Evolutionary conservation across 495 filamentous ascomycete genomes (phyloP), one percentile per base, ranked within the genome.

Genomic region (Cenococcum geophilum): DNA sequence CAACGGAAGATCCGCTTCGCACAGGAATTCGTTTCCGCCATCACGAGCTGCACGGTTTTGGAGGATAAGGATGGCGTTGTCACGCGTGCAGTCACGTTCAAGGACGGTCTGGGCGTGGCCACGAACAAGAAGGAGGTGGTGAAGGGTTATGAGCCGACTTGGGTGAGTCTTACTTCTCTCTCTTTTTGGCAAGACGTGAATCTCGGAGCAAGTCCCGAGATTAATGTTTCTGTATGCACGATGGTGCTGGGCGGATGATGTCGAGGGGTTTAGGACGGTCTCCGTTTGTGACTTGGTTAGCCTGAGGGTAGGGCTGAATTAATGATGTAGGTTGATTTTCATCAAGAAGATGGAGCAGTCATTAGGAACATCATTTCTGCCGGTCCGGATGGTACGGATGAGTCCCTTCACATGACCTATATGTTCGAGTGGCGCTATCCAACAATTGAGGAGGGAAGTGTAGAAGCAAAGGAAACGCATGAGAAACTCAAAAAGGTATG

Each of bases 391-490:
- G 75, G 73, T n/a, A 58, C 36, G 2, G 76, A 76, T 6, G 47
- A 60, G 18, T 77, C 79, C 27, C 64, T 81, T 6, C 74, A 75
- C 25, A 73, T 84, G 72, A 84, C 81, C 3, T 84, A 80, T 64
- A 76, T 77, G 18, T 84, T 82, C 59, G 79, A 82, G 57, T 80
- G 78, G 75, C 70, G 68, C 12, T 71, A 80, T 53, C 71, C 74
- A 0, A 70, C 74, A 5, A 62, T 75, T 12, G 65, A 70, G 12
- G 53, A 65, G 50, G 74, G 73, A 21, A 57, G 42, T 14, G 70
- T 57, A 37, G 62, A 65, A 21, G 54, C 72, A 56, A 61, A 65
- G 53, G 67, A 66, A 23, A 42, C 71, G 58, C 34, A 64, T 20
- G 59, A 67, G 69, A 69, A 69, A 68, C 57, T 59, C 18, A 56